Base-by-base conservation (phyloP, 176 grass and related monocot species). In the Ampelocalamus luodianensis region DNA sequence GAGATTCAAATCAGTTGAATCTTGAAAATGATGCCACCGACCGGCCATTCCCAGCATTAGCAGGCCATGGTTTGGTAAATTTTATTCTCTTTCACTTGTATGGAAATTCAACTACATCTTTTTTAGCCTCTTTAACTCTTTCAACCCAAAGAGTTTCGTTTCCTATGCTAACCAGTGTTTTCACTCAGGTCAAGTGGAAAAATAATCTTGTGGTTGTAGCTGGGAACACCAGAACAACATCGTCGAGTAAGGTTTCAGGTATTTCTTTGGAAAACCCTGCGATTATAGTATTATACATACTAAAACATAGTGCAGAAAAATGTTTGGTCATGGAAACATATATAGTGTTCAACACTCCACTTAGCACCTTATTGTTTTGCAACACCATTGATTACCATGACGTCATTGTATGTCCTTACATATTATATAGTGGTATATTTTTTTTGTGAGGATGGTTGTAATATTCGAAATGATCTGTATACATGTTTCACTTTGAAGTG, bases 61-160 rank as follows among this genome's bases (percentile, higher is more conserved):
- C 93, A 70, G 81, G 86, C 64, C 93, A 99, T 66, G 92, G 93
- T 84, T 86, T 99, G 96, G 96, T 99, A 91, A 90, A 34, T 24
- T 24, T 3, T 40, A 66, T 0, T 4, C 22, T 13, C 32, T 74
- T 81, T 20, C 43, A 54, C 55, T 73, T 46, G 4, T 20, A 22
- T 51, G 68, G 38, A 78, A 76, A 10, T 20, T 49, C 26, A 17
- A 40, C 51, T 24, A 7, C 11, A 34, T 34, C 56, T 85, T 81
- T 43, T 36, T 76, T 82, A 55, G 9, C 3, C 0, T 32, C 4
- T 12, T 68, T 43, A 23, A 10, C 79, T 16, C 51, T 60, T 71
- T 65, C 5, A 3, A 81, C 26, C 7, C 24, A 74, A 34, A 77
- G 46, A 63, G 23, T 43, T 5, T 5, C 17, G 26, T 72, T 71